These are phyloP conservation scores for Tardiomyces depauwii DNA, from an alignment of 1,139 yeast genomes.

Conservation along the genomic window DNA sequence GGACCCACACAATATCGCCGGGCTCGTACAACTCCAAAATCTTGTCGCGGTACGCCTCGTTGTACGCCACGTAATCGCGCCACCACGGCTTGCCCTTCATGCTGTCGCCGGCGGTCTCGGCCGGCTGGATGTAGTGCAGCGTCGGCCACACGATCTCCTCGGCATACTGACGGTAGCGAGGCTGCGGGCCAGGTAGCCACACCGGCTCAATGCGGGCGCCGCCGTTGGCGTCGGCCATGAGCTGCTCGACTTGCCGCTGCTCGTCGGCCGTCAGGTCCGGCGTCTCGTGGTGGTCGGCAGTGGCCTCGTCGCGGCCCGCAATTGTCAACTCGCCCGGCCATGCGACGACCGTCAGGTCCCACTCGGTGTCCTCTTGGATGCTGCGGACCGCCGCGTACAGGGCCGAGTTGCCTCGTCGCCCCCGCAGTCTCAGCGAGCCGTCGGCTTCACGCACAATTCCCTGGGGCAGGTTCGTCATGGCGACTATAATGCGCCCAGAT, in stretches of 20 bases:
- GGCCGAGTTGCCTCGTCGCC: constrained; percentile 78
- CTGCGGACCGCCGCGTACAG: constrained; percentile 63
- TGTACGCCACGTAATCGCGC: constrained; percentile 83
- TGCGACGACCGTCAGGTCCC: constrained; percentile 83
- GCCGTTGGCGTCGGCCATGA: constrained; percentile 27
- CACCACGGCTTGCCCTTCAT: constrained; percentile 68
- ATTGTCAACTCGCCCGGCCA: constrained; percentile 86
- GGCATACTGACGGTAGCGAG: constrained; percentile 74
- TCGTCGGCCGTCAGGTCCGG: constrained; percentile 8
- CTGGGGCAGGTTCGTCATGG: constrained; percentile 58
- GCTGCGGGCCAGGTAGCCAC: constrained; percentile 64
- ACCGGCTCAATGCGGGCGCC: constrained; percentile 63
- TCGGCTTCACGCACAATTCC: constrained; percentile 29
- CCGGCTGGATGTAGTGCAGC: constrained; percentile 77
- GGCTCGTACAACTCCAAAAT: constrained; percentile 64
- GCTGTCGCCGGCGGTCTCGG: constrained; percentile 46
- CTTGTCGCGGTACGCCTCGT: constrained; percentile 79
- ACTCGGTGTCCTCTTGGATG: constrained; percentile 53
- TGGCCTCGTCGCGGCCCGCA: constrained; percentile 9
- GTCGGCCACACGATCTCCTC: constrained; percentile 92
- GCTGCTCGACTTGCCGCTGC: constrained; percentile 7
- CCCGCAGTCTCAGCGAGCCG: constrained; percentile 16
- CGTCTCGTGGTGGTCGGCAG: constrained; percentile 4
- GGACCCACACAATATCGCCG: constrained; percentile 93
- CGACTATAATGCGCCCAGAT: constrained; percentile 58